Percentiles rank a stretch among this genome's conserved stretches.
Evolutionary conservation across 2,329 filamentous ascomycete species (phyloP).

Genomic region (Ceratocystiopsis minuta): DNA sequence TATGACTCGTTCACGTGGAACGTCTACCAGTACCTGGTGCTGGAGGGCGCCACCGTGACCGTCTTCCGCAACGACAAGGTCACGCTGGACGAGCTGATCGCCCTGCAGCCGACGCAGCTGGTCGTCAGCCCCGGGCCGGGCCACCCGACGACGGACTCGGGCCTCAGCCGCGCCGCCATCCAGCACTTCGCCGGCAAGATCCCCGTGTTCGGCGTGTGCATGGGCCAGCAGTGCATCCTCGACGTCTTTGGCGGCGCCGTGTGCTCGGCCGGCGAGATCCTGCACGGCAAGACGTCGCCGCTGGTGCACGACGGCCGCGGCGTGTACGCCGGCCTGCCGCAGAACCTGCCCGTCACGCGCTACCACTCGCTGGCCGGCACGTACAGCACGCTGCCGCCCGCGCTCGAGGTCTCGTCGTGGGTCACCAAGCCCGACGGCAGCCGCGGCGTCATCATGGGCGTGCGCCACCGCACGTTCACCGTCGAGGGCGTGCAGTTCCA

Average conservation of each 20-base stretch:
- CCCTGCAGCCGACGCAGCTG: slow-evolving; percentile 75
- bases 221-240: slow-evolving; percentile 98
- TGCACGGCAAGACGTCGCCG: slow-evolving; percentile 92
- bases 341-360: slow-evolving; percentile 72
- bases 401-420: slow-evolving; percentile 81
- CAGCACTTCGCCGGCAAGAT: slow-evolving; percentile 85
- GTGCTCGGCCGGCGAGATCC: slow-evolving; percentile 81
- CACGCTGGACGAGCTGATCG: slow-evolving; percentile 64
- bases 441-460: slow-evolving; percentile 86
- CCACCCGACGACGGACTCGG: slow-evolving; percentile 79
- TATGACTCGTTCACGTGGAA: slow-evolving; percentile 99
- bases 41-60: slow-evolving; percentile 84
- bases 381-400: slow-evolving; percentile 67
- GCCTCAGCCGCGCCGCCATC: slow-evolving; percentile 84
- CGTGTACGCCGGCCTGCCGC: slow-evolving; percentile 67
- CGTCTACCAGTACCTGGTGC: slow-evolving; percentile 90
- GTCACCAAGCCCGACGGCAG: slow-evolving; percentile 58
- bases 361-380: slow-evolving; percentile 95
- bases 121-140: slow-evolving; percentile 91
- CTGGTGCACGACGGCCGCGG: slow-evolving; percentile 79
- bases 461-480: slow-evolving; percentile 77
- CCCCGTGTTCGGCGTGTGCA: slow-evolving; percentile 91
- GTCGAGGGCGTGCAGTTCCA: slow-evolving; percentile 98
- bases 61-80: slow-evolving; percentile 90
- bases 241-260: slow-evolving; percentile 85